phyloP scores from a whole-genome alignment of 768 basidiomycete genomes.

The Termitomyces sp. region DNA sequence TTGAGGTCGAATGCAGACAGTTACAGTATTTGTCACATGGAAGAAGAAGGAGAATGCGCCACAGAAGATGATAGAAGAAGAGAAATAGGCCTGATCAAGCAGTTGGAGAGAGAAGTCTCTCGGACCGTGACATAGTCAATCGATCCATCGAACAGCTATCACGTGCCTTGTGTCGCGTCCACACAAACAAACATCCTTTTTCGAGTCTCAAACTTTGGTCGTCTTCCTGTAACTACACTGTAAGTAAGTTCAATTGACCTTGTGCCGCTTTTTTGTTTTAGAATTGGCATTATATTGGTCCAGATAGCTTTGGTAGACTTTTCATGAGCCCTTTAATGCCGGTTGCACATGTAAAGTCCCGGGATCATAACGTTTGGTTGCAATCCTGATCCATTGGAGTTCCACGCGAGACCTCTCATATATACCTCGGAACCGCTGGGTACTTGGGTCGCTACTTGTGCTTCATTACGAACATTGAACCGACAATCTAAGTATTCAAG shows the following conservation, averaged over 20 bases:
- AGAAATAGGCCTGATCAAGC: too few species aligned
- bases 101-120: background rate
- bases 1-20: too few species aligned
- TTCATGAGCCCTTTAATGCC: background rate
- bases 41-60: background rate
- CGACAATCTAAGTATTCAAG: too few species aligned
- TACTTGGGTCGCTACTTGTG: too few species aligned
- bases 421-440: background rate
- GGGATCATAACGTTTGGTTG: background rate
- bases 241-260: too few species aligned
- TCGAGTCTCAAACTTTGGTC: too few species aligned
- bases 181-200: background rate
- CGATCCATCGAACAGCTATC: background rate
- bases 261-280: background rate
- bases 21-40: background rate
- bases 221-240: too few species aligned
- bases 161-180: background rate
- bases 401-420: too few species aligned
- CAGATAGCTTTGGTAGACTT: too few species aligned
- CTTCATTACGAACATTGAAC: background rate
- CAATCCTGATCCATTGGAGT: background rate
- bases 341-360: too few species aligned
- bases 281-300: too few species aligned
- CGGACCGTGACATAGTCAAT: too few species aligned
- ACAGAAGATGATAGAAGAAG: background rate